Evolutionary conservation across 257 asterid genomes (phyloP).

Genomic region (Handroanthus guayacan): DNA sequence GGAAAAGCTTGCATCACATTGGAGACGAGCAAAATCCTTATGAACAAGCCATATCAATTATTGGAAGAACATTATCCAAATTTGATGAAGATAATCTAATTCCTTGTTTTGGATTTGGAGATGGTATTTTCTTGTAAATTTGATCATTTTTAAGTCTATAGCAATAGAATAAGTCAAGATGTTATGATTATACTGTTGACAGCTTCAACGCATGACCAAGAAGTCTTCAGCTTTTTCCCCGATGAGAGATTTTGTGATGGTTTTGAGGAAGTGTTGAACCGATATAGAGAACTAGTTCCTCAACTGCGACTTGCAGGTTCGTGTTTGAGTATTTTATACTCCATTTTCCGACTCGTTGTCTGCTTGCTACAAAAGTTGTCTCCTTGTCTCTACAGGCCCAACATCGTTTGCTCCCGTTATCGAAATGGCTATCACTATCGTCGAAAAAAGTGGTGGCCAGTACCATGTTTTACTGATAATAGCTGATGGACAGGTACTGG

Average conservation of each 20-base stretch:
- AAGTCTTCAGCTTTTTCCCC: conserved; percentile 82
- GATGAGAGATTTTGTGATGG: conserved; percentile 90
- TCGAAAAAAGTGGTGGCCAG: conserved; percentile 91
- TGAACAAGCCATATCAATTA: conserved; percentile 94
- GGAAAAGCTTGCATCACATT: conserved; percentile 90
- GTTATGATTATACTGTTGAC: conserved; percentile 42
- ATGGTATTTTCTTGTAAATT: conserved; percentile 56
- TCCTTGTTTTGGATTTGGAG: conserved; percentile 96
- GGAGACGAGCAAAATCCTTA: conserved; percentile 83
- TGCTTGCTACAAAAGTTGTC: not conserved
- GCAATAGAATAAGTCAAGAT: conserved; percentile 27
- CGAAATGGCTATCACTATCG: conserved; percentile 90
- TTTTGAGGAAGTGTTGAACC: conserved; percentile 84
- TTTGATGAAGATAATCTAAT: conserved; percentile 92
- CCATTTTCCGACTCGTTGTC: conserved; percentile 9
- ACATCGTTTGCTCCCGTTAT: conserved; percentile 90
- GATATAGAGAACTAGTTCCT: conserved; percentile 92
- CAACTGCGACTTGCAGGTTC: conserved; percentile 87
- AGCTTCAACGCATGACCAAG: conserved; percentile 99
- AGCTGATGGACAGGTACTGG: conserved; percentile 89
- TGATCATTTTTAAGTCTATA: conserved; percentile 3
- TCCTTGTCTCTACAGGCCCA: conserved; percentile 65
- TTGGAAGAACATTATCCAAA: conserved; percentile 90
- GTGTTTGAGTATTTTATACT: conserved; percentile 5
- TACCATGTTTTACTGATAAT: conserved; percentile 88